Evolutionary conservation across 2,329 filamentous ascomycete species (phyloP).

Genomic region (Cladosporium halotolerans): DNA sequence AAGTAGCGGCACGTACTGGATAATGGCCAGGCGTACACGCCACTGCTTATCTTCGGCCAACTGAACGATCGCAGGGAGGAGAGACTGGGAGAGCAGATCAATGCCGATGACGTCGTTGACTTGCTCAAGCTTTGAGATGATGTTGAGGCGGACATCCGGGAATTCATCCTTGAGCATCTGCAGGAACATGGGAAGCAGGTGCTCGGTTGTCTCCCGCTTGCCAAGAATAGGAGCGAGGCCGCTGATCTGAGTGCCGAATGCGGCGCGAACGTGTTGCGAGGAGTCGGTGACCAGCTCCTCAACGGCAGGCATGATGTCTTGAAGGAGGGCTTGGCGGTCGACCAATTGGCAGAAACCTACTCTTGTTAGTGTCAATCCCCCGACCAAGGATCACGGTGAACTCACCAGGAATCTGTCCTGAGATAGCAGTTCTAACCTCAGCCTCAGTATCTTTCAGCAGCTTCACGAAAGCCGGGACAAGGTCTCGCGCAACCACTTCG

Average conservation of each 20-base stretch:
- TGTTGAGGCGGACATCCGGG: conserved; percentile 94
- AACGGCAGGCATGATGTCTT: conserved; percentile 93
- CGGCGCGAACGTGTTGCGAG: conserved; percentile 93
- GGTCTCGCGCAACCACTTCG: conserved; percentile 86
- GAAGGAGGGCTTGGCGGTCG: conserved; percentile 78
- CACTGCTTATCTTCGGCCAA: conserved; percentile 98
- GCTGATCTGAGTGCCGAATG: conserved; percentile 93
- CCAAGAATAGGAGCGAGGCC: conserved; percentile 93
- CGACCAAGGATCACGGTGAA: not conserved
- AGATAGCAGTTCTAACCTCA: conserved; percentile 93
- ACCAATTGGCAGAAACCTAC: conserved; percentile 85
- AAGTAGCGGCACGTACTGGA: conserved; percentile 96
- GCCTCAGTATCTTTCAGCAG: conserved; percentile 96
- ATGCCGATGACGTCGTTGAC: conserved; percentile 99
- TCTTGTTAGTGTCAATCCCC: conserved; percentile 23
- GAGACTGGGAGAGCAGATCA: conserved; percentile 89
- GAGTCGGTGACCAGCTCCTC: conserved; percentile 94
- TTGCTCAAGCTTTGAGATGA: conserved; percentile 98
- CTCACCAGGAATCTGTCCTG: conserved; percentile 84
- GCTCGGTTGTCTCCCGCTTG: conserved; percentile 97
- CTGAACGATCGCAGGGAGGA: conserved; percentile 94
- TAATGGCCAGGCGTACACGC: conserved; percentile 95
- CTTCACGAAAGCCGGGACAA: conserved; percentile 95
- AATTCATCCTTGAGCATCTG: conserved; percentile 99
- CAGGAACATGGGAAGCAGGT: conserved; percentile 96